A percentile compares a stretch with the other conserved stretches of the same genome.
Evolutionary conservation across 2,329 filamentous ascomycete genomes (phyloP).

Genomic region (Apiospora saccharicola): DNA sequence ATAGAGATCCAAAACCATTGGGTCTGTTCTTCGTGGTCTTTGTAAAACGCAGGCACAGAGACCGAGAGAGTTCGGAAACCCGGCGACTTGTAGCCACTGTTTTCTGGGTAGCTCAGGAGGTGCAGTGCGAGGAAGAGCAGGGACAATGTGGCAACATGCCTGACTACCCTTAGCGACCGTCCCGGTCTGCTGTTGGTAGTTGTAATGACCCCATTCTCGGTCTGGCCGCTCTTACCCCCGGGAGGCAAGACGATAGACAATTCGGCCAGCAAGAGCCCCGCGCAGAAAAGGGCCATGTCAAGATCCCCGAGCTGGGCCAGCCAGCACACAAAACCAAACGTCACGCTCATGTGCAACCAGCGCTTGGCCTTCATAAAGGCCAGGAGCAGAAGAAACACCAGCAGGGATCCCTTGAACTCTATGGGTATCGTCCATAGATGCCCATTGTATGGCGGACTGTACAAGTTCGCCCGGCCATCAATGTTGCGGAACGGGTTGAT

Average conservation of each 20-base stretch:
- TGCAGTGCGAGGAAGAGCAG: constrained; percentile 25
- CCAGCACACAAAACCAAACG: constrained; percentile 27
- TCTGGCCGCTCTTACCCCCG: neutral
- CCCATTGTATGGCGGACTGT: constrained; percentile 61
- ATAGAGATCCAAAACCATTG: constrained; percentile 27
- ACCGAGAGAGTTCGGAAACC: constrained; percentile 24
- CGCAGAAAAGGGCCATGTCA: constrained; percentile 34
- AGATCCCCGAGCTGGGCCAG: constrained; percentile 29
- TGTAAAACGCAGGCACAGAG: constrained; percentile 24
- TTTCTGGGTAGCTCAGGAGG: constrained; percentile 29
- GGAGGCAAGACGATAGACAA: constrained; percentile 29
- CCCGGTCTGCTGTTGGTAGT: neutral
- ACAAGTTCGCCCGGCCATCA: constrained; percentile 59
- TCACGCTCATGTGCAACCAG: constrained; percentile 31
- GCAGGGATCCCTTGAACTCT: constrained; percentile 65
- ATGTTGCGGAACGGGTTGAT: constrained; percentile 56
- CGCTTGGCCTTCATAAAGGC: constrained; percentile 38
- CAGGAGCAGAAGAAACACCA: constrained; percentile 61
- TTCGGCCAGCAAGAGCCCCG: constrained; percentile 35
- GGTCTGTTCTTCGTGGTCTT: neutral
- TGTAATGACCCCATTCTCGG: neutral
- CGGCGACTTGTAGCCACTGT: constrained; percentile 17
- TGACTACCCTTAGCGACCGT: neutral
- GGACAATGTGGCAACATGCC: constrained; percentile 10
- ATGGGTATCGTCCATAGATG: constrained; percentile 71